A percentile compares a stretch with the other conserved stretches of the same genome.
Evolutionary conservation across 2,329 filamentous ascomycete genomes (phyloP).

Genomic region (Dactylella cylindrospora): DNA sequence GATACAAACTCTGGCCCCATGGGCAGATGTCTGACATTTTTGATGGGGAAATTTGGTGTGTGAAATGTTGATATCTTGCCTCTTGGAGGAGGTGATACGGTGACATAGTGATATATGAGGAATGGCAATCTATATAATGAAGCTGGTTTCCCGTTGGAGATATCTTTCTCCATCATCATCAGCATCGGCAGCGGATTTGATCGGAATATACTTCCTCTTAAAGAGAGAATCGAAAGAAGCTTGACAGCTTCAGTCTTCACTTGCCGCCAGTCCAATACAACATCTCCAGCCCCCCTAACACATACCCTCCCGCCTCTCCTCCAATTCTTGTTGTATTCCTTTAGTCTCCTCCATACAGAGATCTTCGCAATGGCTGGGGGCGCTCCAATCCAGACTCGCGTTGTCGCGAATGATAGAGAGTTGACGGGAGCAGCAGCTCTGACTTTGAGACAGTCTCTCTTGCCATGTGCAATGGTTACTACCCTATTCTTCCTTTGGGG

Average conservation of each 20-base stretch:
- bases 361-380: slow-evolving; percentile 44
- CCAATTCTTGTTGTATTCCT: neutral
- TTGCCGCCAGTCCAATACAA: slow-evolving; percentile 4
- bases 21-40: too few species aligned
- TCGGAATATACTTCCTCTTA: neutral
- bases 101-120: slow-evolving; percentile 7
- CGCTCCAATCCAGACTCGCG: slow-evolving; percentile 31
- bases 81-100: slow-evolving; percentile 39
- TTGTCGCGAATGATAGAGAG: slow-evolving; percentile 46
- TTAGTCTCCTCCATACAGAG: neutral
- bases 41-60: too few species aligned
- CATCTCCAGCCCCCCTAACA: slow-evolving; percentile 3
- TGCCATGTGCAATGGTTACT: slow-evolving; percentile 67
- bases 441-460: slow-evolving; percentile 67
- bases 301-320: neutral
- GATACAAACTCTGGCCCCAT: slow-evolving; percentile 1
- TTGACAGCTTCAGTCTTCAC: slow-evolving; percentile 12
- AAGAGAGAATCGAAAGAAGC: neutral
- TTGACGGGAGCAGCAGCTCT: slow-evolving; percentile 63
- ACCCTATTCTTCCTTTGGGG: slow-evolving; percentile 67
- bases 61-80: slow-evolving; percentile 17
- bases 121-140: slow-evolving; percentile 23
- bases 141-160: slow-evolving; percentile 9
- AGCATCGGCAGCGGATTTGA: slow-evolving; percentile 24
- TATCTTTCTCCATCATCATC: slow-evolving; percentile 6